Base-by-base conservation (phyloP, 2,329 filamentous ascomycete genomes). In the Rhytidhysteron rufulum region DNA sequence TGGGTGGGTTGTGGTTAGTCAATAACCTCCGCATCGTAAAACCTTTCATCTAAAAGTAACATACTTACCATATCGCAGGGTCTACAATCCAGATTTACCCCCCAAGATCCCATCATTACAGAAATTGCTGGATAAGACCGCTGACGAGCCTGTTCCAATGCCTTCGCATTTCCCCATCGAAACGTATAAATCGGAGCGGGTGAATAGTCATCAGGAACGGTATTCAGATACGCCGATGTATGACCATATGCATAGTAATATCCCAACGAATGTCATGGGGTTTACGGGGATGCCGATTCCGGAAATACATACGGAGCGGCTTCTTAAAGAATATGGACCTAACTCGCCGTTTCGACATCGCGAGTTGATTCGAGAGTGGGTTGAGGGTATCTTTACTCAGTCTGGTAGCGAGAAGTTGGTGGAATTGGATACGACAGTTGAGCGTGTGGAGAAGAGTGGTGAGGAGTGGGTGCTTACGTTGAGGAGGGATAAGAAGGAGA, bases 221-320 rank as follows among this genome's bases (percentile, higher is more conserved):
- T 51, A 55, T 46, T 41, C 54, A 4, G 55, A 60, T 27, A 57
- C 57, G 2, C 56, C 58, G 0, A 48, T 83, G 15, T 84, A 84
- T 48, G 77, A 78, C 0, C 74, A 76, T 16, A 63, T 85, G n/a
- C 78, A 85, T 53, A 85, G 80, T 3, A 85, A 85, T 47, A 75
- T 85, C 31, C 73, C 78, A 45, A 67, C 68, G 5, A 53, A 72
- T 2, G 68, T 78, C 0, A 85, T 85, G 82, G 68, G 73, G 13
- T 85, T 78, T 56, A 75, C 71, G 0, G 69, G 78, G 44, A 78
- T 82, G 39, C 65, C 69, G 0, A 77, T 82, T 11, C 72, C 78
- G 0, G 54, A 57, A 0, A 58, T 68, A 31, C 57, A 64, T 19
- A 70, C 67, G 11, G 50, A 69, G 31, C 58, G 58, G 41, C 70